Conservation (phyloP, 1,139 yeast species). For the Blastobotrys buckinghamii region DNA sequence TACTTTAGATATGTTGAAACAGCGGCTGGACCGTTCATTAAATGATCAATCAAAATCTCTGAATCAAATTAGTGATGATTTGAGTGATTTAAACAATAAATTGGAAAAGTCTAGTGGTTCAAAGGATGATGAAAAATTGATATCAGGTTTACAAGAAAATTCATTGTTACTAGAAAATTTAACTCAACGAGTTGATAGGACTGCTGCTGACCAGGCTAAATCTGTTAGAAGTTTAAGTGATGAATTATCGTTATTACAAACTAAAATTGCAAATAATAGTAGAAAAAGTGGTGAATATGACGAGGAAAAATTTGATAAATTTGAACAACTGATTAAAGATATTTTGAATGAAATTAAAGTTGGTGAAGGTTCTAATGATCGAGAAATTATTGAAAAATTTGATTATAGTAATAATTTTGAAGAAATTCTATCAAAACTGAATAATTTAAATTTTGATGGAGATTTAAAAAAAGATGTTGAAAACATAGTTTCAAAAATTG, state of each 20-base stretch:
- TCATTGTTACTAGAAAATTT: slow-evolving; percentile 6
- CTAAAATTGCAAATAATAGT: not conserved
- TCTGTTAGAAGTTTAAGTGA: slow-evolving; percentile 1
- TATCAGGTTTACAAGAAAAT: slow-evolving; percentile 1
- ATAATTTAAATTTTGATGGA: not conserved
- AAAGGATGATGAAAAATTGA: not conserved
- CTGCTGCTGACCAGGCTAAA: slow-evolving; percentile 4
- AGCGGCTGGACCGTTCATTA: slow-evolving; percentile 6
- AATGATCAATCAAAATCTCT: not conserved
- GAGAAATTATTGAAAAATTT: not conserved
- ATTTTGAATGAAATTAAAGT: not conserved
- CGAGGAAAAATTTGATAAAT: not conserved
- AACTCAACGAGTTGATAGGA: slow-evolving; percentile 7
- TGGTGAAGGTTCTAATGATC: not conserved
- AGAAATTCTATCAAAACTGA: not conserved
- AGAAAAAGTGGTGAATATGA: not conserved
- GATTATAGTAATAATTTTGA: not conserved
- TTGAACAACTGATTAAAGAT: not conserved
- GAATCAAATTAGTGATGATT: slow-evolving; percentile 1
- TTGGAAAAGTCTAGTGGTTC: not conserved
- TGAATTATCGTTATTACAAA: slow-evolving; percentile 6
- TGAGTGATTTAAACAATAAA: not conserved
- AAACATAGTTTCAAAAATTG: not conserved
- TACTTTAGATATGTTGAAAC: slow-evolving; percentile 3
- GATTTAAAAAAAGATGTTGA: not conserved